These are phyloP conservation scores for Pseudozyma hubeiensis DNA, from an alignment of 1,284 basidiomycete genomes.

Conservation along the genomic window DNA sequence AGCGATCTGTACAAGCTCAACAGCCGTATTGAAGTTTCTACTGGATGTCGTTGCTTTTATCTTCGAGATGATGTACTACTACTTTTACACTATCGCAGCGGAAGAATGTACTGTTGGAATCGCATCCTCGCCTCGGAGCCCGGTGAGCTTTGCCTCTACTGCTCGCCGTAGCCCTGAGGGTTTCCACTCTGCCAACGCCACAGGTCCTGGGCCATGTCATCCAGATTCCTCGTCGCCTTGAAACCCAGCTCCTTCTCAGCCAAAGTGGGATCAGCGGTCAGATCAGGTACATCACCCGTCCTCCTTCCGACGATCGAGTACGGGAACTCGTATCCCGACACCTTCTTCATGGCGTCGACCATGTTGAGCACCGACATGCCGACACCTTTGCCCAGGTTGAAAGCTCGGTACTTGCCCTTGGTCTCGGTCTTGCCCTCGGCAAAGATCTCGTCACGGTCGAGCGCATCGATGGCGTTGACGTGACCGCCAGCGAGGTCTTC, in stretches of 20 bases:
- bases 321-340: slow-evolving; percentile 85
- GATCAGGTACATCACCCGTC: slow-evolving; percentile 92
- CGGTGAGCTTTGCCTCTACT: slow-evolving; percentile 11
- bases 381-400: slow-evolving; percentile 93
- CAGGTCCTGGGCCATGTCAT: slow-evolving; percentile 64
- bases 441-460: slow-evolving; percentile 76
- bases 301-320: slow-evolving; percentile 85
- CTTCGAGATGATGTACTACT: no score
- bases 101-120: no score
- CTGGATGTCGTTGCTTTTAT: no score
- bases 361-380: slow-evolving; percentile 95
- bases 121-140: neutral
- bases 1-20: no score
- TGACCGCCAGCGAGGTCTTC: slow-evolving; percentile 95
- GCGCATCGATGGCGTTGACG: slow-evolving; percentile 88
- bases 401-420: slow-evolving; percentile 81
- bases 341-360: slow-evolving; percentile 92
- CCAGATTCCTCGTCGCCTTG: slow-evolving; percentile 74
- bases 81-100: no score
- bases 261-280: slow-evolving; percentile 91
- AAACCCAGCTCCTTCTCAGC: slow-evolving; percentile 96
- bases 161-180: slow-evolving; percentile 69
- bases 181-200: slow-evolving; percentile 70
- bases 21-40: no score
- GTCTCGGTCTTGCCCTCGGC: slow-evolving; percentile 59